Conservation (phyloP, 371 early-diverging fungal species). For the Aphelidium insulamus region DNA sequence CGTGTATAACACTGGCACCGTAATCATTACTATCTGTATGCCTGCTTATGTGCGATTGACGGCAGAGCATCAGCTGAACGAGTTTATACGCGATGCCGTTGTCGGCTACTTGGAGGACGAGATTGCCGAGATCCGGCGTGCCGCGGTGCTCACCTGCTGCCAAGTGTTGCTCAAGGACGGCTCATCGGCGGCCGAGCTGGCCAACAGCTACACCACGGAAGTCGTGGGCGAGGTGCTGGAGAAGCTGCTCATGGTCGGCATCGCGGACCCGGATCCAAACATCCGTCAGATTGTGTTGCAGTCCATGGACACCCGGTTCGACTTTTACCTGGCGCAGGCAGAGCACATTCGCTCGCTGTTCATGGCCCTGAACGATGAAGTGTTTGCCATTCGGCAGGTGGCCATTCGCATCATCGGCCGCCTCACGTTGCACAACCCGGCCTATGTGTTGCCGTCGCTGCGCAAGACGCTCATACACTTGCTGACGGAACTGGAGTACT, state of each 20-base stretch:
- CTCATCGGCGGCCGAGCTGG: constrained; percentile 51
- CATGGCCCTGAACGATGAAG: constrained; percentile 79
- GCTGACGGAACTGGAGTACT: constrained; percentile 76
- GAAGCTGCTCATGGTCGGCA: constrained; percentile 62
- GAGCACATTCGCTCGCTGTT: constrained; percentile 73
- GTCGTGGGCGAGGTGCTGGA: constrained; percentile 74
- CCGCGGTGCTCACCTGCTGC: constrained; percentile 73
- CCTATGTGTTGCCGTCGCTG: constrained; percentile 73
- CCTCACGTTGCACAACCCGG: constrained; percentile 66
- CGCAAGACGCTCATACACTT: constrained; percentile 70
- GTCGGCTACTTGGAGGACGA: constrained; percentile 69
- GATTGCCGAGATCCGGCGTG: constrained; percentile 51
- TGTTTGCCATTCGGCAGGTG: constrained; percentile 64
- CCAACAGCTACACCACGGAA: constrained; percentile 59
- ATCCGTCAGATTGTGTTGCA: constrained; percentile 61
- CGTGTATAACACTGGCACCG: background rate
- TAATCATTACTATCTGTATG: background rate
- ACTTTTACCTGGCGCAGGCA: constrained; percentile 70
- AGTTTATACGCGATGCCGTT: constrained; percentile 72
- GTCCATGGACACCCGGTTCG: constrained; percentile 59
- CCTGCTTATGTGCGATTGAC: constrained; percentile 1
- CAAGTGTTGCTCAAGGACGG: constrained; percentile 51
- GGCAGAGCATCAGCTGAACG: constrained; percentile 50
- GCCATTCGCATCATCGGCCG: constrained; percentile 72
- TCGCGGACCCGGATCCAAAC: constrained; percentile 62